Evolutionary conservation across 306 rosid genomes (phyloP).

Genomic region (Acacia crassicarpa): DNA sequence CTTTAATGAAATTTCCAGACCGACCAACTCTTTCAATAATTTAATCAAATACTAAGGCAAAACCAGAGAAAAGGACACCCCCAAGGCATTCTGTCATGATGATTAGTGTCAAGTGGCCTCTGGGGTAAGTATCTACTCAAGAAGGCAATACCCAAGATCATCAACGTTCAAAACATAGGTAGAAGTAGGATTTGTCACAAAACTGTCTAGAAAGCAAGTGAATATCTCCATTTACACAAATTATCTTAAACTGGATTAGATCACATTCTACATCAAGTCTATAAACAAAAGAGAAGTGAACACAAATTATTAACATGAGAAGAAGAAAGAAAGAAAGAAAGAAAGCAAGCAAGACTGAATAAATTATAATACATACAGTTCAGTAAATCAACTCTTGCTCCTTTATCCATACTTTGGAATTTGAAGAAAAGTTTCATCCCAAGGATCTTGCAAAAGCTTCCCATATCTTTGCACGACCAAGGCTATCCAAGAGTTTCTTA

Average conservation of each 20-base stretch:
- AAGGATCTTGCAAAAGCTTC: constrained; percentile 82
- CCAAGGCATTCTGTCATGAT: background rate
- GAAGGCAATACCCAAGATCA: background rate
- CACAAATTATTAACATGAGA: constrained; percentile 6
- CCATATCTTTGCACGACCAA: constrained; percentile 87
- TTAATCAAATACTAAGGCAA: constrained; percentile 4
- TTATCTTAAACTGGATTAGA: background rate
- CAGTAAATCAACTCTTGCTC: constrained; percentile 15
- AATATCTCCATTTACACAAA: background rate
- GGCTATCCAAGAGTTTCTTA: constrained; percentile 78
- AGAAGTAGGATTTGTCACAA: background rate
- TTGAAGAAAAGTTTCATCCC: constrained; percentile 13
- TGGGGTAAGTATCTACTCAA: background rate
- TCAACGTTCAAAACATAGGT: background rate
- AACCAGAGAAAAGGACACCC: constrained; percentile 5
- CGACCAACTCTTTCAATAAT: background rate
- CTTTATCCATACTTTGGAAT: constrained; percentile 30
- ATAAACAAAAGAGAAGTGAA: constrained; percentile 13
- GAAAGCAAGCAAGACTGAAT: no score
- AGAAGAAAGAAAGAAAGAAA: background rate
- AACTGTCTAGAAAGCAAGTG: background rate
- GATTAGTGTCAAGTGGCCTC: background rate
- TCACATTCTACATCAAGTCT: constrained; percentile 14
- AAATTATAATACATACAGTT: constrained; percentile 19
- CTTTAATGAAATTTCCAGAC: background rate